Conservation (phyloP, 2,329 filamentous ascomycete genomes). For the Gliomastix tumulicola region DNA sequence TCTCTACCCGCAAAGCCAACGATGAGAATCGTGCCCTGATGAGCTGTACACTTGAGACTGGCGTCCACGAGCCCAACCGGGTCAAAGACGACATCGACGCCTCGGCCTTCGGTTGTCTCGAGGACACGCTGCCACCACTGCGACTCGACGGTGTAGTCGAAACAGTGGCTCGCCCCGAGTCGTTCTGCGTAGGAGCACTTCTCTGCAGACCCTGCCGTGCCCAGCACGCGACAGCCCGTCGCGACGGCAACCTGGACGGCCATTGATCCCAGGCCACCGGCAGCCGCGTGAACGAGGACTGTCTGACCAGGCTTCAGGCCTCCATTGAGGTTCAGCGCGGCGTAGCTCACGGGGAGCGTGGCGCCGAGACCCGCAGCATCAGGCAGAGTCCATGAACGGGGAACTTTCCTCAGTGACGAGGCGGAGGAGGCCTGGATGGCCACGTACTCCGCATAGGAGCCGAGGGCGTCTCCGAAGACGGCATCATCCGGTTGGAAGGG, state of each 20-base stretch:
- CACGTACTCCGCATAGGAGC: constrained; percentile 46
- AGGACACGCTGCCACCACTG: constrained; percentile 45
- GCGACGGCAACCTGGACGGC: constrained; percentile 48
- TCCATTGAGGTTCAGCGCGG: constrained; percentile 34
- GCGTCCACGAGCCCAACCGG: constrained; percentile 48
- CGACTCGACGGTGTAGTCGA: constrained; percentile 27
- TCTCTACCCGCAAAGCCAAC: constrained; percentile 50
- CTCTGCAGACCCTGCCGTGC: constrained; percentile 35
- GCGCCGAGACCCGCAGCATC: constrained; percentile 46
- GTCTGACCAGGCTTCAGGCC: constrained; percentile 35
- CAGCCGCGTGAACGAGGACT: constrained; percentile 47
- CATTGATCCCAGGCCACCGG: constrained; percentile 47
- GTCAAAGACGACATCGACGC: constrained; percentile 52
- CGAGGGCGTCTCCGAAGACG: constrained; percentile 45
- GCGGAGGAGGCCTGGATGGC: constrained; percentile 23
- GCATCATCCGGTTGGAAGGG: constrained; percentile 36
- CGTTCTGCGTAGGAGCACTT: constrained; percentile 33
- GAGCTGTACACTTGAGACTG: constrained; percentile 45
- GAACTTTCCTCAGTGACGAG: constrained; percentile 31
- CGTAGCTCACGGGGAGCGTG: constrained; percentile 47
- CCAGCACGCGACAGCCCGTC: constrained; percentile 44
- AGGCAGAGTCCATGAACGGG: constrained; percentile 32
- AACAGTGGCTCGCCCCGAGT: constrained; percentile 30
- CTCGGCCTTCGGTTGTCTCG: constrained; percentile 35
- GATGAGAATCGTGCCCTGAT: constrained; percentile 46